phyloP scores from a whole-genome alignment of 352 stramenopile genomes.

The Pythium graminicola region DNA sequence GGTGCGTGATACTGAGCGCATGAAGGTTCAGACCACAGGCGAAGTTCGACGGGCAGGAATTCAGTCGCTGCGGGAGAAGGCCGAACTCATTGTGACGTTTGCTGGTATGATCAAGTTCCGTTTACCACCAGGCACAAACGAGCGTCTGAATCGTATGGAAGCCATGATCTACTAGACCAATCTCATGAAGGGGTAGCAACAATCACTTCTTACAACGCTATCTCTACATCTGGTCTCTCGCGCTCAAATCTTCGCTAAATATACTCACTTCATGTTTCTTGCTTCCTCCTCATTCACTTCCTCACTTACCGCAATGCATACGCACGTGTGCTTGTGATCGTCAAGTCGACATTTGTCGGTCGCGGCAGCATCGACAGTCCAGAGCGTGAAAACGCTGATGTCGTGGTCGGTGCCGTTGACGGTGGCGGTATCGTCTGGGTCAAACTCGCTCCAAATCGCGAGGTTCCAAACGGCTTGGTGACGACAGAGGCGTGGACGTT shows the following conservation, averaged over 20 bases:
- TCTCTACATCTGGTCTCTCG: conserved; percentile 1
- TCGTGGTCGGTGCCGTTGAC: not conserved
- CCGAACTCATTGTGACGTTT: conserved; percentile 81
- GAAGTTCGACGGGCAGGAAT: conserved; percentile 45
- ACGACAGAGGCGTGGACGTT: not conserved
- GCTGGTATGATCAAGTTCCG: conserved; percentile 87
- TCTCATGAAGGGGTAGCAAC: not conserved
- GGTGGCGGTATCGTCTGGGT: not conserved
- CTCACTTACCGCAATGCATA: conserved; percentile 19
- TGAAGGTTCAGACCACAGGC: conserved; percentile 61
- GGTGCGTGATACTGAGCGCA: conserved; percentile 68
- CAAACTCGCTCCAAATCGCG: conserved; percentile 1
- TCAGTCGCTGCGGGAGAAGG: conserved; percentile 56
- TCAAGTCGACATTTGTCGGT: not conserved
- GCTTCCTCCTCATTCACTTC: not conserved
- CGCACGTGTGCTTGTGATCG: conserved; percentile 10
- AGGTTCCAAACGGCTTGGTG: conserved; percentile 5
- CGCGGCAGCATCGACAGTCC: not conserved
- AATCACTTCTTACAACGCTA: not conserved
- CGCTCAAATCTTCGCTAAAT: conserved; percentile 8
- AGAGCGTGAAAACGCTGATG: conserved; percentile 6
- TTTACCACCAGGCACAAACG: conserved; percentile 70
- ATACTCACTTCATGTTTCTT: not conserved
- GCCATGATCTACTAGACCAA: conserved; percentile 77
- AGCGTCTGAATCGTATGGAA: conserved; percentile 82